Percentiles rank a stretch among this genome's conserved stretches.
These are phyloP conservation scores for Annulohypoxylon maeteangense DNA, from an alignment of 495 filamentous ascomycete genomes.

Conservation along the genomic window DNA sequence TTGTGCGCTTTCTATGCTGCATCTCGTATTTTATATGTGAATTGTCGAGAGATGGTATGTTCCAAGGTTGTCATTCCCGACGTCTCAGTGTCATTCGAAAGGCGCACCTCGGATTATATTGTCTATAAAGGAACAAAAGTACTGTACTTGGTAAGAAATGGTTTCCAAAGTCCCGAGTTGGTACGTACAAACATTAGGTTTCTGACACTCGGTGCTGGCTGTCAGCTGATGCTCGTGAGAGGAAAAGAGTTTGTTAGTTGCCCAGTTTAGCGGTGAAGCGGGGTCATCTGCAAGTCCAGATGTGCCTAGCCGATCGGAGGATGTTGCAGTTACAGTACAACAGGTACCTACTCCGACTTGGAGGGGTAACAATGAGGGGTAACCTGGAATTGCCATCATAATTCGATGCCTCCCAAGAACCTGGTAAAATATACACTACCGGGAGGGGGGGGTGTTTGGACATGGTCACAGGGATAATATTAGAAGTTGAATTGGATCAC, in stretches of 20 bases:
- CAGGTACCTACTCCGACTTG: no score
- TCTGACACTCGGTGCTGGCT: conserved; percentile 8
- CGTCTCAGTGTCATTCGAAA: not conserved
- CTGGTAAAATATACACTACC: conserved; percentile 19
- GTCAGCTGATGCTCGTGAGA: conserved; percentile 14
- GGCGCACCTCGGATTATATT: not conserved
- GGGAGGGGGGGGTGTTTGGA: no score
- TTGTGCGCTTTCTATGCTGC: not conserved
- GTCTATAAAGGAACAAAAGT: not conserved
- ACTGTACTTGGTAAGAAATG: not conserved
- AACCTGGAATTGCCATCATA: conserved; percentile 5
- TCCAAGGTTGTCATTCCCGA: not conserved
- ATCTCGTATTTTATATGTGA: not conserved
- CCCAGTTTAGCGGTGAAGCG: conserved; percentile 22
- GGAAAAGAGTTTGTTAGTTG: not conserved
- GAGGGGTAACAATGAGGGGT: conserved; percentile 39
- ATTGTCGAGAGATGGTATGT: not conserved
- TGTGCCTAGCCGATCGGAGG: conserved; percentile 32
- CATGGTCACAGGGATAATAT: no score
- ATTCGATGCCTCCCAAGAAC: conserved; percentile 15
- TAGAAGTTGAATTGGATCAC: no score
- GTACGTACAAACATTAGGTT: not conserved
- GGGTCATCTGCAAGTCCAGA: not conserved
- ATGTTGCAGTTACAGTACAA: conserved; percentile 22
- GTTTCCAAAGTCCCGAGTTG: not conserved